Evolutionary conservation across 768 basidiomycete species (phyloP), one percentile per base, ranked within the genome.

Genomic region (Suillus decipiens): DNA sequence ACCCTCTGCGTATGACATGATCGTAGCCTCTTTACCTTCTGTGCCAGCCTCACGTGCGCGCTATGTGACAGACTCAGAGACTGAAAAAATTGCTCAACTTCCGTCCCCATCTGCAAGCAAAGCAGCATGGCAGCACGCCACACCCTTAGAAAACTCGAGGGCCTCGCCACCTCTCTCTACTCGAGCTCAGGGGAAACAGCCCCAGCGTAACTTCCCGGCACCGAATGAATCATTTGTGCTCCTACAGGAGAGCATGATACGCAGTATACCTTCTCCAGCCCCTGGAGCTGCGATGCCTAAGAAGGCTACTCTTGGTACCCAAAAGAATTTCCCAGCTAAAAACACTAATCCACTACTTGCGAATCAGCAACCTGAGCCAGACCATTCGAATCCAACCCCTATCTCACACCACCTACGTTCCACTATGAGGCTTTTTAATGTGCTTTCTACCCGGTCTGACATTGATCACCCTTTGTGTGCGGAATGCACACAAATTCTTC

Each of bases 391-490:
- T 70, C 87, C 90, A 53, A 87, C 91, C 28, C 88, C 92, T 39
- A 79, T 92, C 65, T 90, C 91, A 45, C 87, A 90, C 74, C 89
- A 90, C 70, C 78, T 93, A 63, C 87, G 88, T 62, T 91, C 90
- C 41, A 88, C 89, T 54, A 82, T 84, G 64, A 86, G 86, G 22
- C 80, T 95, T 43, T 89, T 92, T 73, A 90, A 90, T 72, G 74
- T 93, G 36, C 80, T 94, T 50, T 91, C 92, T 14, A 84, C 88
- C 61, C 82, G 88, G 48, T 88, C 89, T 59, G 89, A 90, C 37
- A 85, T 96, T 50, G 93, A 95, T 73, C 95, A 98, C 72, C 97
- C 97, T 6, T 82, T 99, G 9, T 99, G 97, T 74, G 87, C 90
- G 0, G 96, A 99, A 70, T 99, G 97, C 75, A 93, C 95, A 3